Base-by-base conservation (phyloP, 1,284 basidiomycete genomes). In the Microbotryomycetes sp. region DNA sequence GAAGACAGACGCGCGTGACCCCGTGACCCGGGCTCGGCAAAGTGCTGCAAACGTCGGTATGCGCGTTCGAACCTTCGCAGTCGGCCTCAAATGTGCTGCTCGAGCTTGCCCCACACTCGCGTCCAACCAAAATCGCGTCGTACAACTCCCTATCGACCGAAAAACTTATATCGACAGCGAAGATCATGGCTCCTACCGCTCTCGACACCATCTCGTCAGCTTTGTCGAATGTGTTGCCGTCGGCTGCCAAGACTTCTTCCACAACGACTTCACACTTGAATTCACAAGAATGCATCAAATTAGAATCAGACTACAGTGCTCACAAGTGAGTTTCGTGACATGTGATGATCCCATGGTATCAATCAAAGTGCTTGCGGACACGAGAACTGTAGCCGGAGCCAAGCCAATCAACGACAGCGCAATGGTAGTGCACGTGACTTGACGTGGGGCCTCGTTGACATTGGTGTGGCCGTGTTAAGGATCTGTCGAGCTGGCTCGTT, bases 241-340 rank as follows among this genome's bases (percentile, higher is more conserved):
- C 62, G 3, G 9, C 48, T 25, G 42, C 56, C 1, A 6, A 29
- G 12, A n/a, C 42, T 19, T 4, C 47, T 14, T 3, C 32, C 7
- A 7, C 42, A 6, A 15, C 48, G 5, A 49, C 47, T 23, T 48
- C 47, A 31, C 54, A 51, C 14, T 50, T 68, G 14, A 56, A 79
- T 22, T 79, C 78, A 36, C 79, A 83, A 54, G 82, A 88, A 59
- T 82, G 91, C 53, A 89, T 97, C 66, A 78, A 81, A 53, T 81
- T 93, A 70, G 93, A 97, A 77, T 83, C 88, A 73, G 81, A 89
- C 73, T 82, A 86, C 73, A 86, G 86, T 42, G 89, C 89, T 59
- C 89, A 92, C 81, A 92, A 92, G 89, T 92, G 32, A 58, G 58
- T 54, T 14, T 22, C 48, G 4, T 12, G 2, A 50, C 15, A 19